A percentile compares a stretch with the other conserved stretches of the same genome.
Evolutionary conservation across 257 asterid species (phyloP).

Genomic region (Jacaranda mimosifolia): DNA sequence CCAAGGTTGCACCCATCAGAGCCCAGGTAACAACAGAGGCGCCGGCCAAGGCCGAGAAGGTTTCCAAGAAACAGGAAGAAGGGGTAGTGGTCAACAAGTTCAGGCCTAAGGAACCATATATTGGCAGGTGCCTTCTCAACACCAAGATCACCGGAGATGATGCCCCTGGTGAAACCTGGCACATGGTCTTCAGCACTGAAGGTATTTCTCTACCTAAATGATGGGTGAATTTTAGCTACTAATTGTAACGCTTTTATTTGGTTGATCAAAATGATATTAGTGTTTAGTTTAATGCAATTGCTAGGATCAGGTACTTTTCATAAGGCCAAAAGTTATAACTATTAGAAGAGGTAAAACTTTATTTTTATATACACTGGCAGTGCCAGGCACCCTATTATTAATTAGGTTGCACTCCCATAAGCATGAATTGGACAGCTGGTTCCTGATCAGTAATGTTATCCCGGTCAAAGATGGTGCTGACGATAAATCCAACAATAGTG

Average conservation of each 20-base stretch:
- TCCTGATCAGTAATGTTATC: too few relatives aligned
- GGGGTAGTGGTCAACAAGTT: slow-evolving; percentile 83
- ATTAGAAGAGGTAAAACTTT: too few relatives aligned
- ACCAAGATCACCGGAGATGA: slow-evolving; percentile 98
- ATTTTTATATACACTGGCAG: too few relatives aligned
- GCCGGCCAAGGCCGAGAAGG: slow-evolving; percentile 84
- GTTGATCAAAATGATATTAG: not conserved
- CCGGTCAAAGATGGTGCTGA: too few relatives aligned
- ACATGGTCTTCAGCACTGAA: slow-evolving; percentile 96
- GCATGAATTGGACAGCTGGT: too few relatives aligned
- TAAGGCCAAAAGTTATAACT: too few relatives aligned
- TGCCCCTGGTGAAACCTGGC: slow-evolving; percentile 99
- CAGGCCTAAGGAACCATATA: slow-evolving; percentile 93
- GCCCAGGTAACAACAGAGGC: slow-evolving; percentile 95
- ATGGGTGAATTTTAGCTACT: not conserved
- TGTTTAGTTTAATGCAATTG: not conserved
- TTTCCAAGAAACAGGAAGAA: slow-evolving; percentile 86
- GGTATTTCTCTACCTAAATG: slow-evolving; percentile 51
- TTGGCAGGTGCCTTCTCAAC: slow-evolving; percentile 89
- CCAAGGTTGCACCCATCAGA: slow-evolving; percentile 62
- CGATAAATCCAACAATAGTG: not conserved
- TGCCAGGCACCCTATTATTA: too few relatives aligned
- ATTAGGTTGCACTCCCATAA: too few relatives aligned
- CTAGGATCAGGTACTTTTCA: too few relatives aligned
- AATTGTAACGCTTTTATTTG: not conserved